phyloP scores from a whole-genome alignment of 345 rosid genomes.

The Cardamine chenopodiifolia region DNA sequence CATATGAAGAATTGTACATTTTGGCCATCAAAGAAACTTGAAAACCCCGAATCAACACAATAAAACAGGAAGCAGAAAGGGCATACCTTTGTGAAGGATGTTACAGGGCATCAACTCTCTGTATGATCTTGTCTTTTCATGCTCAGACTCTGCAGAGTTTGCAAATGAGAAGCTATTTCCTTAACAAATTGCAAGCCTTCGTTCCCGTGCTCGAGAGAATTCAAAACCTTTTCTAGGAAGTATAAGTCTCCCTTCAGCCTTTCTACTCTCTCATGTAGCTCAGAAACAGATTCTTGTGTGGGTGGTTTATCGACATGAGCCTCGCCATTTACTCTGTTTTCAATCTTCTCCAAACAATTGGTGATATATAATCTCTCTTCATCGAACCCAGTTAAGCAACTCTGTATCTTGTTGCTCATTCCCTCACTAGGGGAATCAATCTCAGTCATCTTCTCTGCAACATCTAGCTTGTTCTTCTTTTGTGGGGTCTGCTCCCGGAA shows the following conservation, averaged over 20 bases:
- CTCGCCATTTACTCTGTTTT: constrained; percentile 34
- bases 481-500: constrained; percentile 54
- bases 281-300: constrained; percentile 40
- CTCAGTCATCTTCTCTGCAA: background rate
- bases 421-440: background rate
- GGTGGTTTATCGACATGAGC: constrained; percentile 21
- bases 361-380: constrained; percentile 56
- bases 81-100: constrained; percentile 43
- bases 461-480: constrained; percentile 35
- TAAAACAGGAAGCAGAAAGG: background rate
- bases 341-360: constrained; percentile 53
- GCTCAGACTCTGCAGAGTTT: constrained; percentile 47
- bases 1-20: background rate
- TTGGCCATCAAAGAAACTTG: background rate
- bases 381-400: constrained; percentile 47
- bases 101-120: constrained; percentile 38
- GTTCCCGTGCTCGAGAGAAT: constrained; percentile 47
- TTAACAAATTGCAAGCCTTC: constrained; percentile 51
- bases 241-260: constrained; percentile 52
- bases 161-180: constrained; percentile 57
- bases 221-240: constrained; percentile 55
- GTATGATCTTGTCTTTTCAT: constrained; percentile 37
- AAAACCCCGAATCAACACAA: background rate
- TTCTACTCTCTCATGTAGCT: constrained; percentile 54
- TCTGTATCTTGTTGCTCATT: constrained; percentile 34